Base-by-base conservation (phyloP, 2,329 filamentous ascomycete genomes). In the Botrytis pseudocinerea region DNA sequence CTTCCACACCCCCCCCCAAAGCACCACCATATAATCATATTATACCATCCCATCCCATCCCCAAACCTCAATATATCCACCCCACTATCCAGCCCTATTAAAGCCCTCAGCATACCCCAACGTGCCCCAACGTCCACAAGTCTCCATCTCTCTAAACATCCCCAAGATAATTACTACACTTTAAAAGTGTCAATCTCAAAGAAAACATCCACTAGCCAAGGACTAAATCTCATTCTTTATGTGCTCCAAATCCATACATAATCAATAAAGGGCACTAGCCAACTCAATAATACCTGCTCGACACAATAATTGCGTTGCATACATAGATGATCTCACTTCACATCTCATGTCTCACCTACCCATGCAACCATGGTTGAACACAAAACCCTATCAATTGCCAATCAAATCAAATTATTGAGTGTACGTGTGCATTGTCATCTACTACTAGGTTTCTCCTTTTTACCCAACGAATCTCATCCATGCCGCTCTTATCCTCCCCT, bases 391-490 rank as follows among this genome's bases (percentile, higher is more conserved):
- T 14, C 38, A 62, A n/a, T 42, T 59, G 28, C 28, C 28, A 35
- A 59, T 59, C 60, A 42, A 66, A 38, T 38, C 44, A 51, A n/a
- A 14, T 51, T 16, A 65, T 65, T 65, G 64, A 68, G 54, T 57
- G 64, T 40, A 68, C 54, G 48, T 32, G 48, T 68, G 51, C n/a
- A 44, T 57, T 42, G 22, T 68, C 35, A 38, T 68, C 48, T 57
- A 57, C 48, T 57, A 63, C 61, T 42, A 44, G 38, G 46, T 48
- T 54, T 35, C 25, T 57, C 51, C n/a, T 9, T 57, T 57, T 32
- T 40, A n/a, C 46, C 48, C n/a, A 54, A 40, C 44, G 18, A 65
- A 35, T 35, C 32, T 9, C 16, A 22, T 7, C 28, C 38, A 16
- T 44, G 38, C 61, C 38, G 38, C 42, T 22, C 28, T 46, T 7